Evolutionary conservation across 129 eudicot genomes (phyloP).

Genomic region (Saussurea involucrata): DNA sequence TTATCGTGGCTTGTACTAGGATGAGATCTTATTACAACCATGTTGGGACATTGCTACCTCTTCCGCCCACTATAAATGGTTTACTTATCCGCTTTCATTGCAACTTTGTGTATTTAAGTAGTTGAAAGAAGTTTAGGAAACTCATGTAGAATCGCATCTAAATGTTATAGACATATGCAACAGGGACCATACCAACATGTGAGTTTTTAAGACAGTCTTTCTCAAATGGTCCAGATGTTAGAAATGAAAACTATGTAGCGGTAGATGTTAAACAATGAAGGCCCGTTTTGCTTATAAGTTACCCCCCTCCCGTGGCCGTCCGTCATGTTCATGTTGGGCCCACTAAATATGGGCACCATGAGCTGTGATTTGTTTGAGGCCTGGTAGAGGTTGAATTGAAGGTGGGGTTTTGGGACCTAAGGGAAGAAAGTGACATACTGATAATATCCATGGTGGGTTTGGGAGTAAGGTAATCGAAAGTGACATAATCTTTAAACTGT

Average conservation of each 20-base stretch:
- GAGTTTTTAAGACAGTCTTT: constrained; percentile 11
- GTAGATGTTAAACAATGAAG: neutral
- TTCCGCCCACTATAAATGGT: neutral
- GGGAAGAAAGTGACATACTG: constrained; percentile 11
- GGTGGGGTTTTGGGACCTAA: constrained; percentile 33
- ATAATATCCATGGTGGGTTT: constrained; percentile 22
- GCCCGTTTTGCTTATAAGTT: constrained; percentile 3
- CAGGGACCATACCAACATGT: constrained; percentile 31
- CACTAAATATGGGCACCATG: constrained; percentile 20
- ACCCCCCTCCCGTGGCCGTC: too few relatives aligned
- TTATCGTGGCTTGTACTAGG: neutral
- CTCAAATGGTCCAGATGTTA: constrained; percentile 23
- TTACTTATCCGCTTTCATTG: neutral
- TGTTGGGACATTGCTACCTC: too few relatives aligned
- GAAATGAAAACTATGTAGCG: neutral
- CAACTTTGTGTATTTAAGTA: neutral
- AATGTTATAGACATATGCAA: neutral
- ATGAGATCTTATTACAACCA: too few relatives aligned
- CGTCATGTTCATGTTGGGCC: constrained; percentile 8
- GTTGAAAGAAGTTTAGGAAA: neutral
- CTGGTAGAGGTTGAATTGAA: neutral
- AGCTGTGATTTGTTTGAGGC: constrained; percentile 3
- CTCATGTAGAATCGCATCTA: neutral
- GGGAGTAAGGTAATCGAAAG: constrained; percentile 30
- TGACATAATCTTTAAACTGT: constrained; percentile 14